Base-by-base conservation (phyloP, 169 alveolate genomes). In the Plasmodium ovale region DNA sequence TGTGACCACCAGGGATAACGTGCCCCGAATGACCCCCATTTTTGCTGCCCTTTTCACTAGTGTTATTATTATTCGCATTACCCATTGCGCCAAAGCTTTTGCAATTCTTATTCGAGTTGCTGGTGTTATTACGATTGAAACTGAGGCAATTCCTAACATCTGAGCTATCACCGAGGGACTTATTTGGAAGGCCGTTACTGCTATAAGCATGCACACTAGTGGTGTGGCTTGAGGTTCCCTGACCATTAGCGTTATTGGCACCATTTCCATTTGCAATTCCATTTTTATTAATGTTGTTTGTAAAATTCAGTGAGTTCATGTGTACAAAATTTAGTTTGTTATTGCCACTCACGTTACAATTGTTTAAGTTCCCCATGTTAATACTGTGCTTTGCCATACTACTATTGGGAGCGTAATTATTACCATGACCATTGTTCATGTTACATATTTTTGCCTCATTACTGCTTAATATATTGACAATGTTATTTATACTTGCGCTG, bases 31-130 rank as follows among this genome's bases (percentile, higher is more conserved):
- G n/a, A 25, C 25, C 16, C 37, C 25, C 29, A 42, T 21, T 68
- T 42, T 44, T 68, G 33, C 33, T 35, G 44, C 44, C 54, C 16
- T 54, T 72, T 39, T 72, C 87, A 72, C 54, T 72, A 6, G 53
- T 3, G 16, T 64, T 64, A 12, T 64, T 19, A 60, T 27, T 60
- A 60, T 60, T 33, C 9, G 25, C 42, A 65, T 53, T 60, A 51
- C 23, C 47, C 35, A 59, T 27, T 44, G 51, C 31, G 51, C 39
- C 31, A 27, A 23, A 42, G 23, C 19, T 62, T 74, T 74, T 62
- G 35, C 31, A 44, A 25, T 59, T 59, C 44, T 60, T 74, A 51
- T 74, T 74, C 14, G 74, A 19, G 49, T 39, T 73, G 21, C 16
- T 73, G 29, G 74, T 59, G 12, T 65, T 65, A 31, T 74, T 27